Base-by-base conservation (phyloP, 805 yeast species). In the Wickerhamiella alocasiicola region DNA sequence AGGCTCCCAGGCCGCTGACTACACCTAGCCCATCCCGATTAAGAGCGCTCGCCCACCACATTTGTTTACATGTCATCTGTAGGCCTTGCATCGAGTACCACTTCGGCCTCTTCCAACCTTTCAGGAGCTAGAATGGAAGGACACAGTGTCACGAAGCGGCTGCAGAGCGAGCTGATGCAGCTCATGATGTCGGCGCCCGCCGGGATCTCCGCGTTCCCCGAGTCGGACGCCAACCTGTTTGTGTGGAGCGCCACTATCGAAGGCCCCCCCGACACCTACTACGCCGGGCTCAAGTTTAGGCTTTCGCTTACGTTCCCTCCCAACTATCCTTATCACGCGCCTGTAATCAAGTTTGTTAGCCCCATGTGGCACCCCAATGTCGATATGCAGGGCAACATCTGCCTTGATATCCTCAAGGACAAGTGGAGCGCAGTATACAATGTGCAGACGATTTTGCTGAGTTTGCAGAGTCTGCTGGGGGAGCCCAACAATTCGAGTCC, bases 281-380 rank as follows among this genome's bases (percentile, higher is more conserved):
- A 72, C 55, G 75, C 67, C 44, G 68, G 68, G 40, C 62, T 71
- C 42, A 66, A 61, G 39, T 76, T 67, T 60, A 70, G 70, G 43
- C 62, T 76, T 36, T 54, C 66, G 24, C 55, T 75, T 47, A 56
- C 55, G 32, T 75, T 75, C 52, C 75, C 78, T 9, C 57, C 60
- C 30, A 66, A 67, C 50, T 76, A 75, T 53, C 81, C 81, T 0
- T 72, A 67, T 52, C 55, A 63, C 3, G 74, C 81, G 3, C 81
- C 81, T 19, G 57, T 57, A 21, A 68, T 76, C 52, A 65, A 59
- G 48, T 76, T 76, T 52, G 66, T 64, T 24, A 67, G 74, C 31
- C 78, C 79, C 13, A 68, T 74, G 68, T 72, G 74, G 67, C 81
- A 74, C 51, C 81, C 81, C 20, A 75, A 76, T 52, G 72, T 75